Base-by-base conservation (phyloP, 2,329 filamentous ascomycete genomes). In the Ilyonectria destructans region DNA sequence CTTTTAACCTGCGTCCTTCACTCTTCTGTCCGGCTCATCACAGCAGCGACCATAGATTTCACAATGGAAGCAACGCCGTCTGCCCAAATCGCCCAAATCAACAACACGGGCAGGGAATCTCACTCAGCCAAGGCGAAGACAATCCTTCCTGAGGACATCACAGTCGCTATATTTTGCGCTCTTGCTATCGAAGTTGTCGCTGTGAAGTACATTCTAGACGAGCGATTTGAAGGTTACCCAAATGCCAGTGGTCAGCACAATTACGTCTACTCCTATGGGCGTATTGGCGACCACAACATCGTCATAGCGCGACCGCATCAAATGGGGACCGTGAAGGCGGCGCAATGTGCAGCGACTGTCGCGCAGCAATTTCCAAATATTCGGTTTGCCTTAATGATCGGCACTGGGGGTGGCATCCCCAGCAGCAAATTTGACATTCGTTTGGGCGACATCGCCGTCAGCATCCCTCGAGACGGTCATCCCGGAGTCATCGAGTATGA, bases 401-500 rank as follows among this genome's bases (percentile, higher is more conserved):
- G 57, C 4, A 59, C 23, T n/a, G 57, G 57, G 21, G 57, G 17
- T 4, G 57, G 43, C 2, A 31, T 51, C 12, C 45, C 57, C n/a
- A 23, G 4, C 15, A 13, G 13, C 9, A 45, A 48, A 9, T 5
- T 13, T 4, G 56, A 48, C n/a, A 59, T 59, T 15, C 45, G 57
- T 7, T 19, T 59, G 7, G 57, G 57, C 19, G 26, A 59, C 26
- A 21, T 59, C 17, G 43, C 29, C 12, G 43, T 59, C 6, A 51
- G 57, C 45, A 59, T 23, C 2, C 57, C 57, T 23, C n/a, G 13
- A 37, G 31, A 40, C 19, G 19, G 15, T 26, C 57, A 49, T 37
- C 31, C 43, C 17, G 57, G 57, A 9, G 43, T 48, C 4, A 13
- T 49, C 21, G 12, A 59, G 31, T 59, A 59, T 37, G 57, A 59